Evolutionary conservation across 352 stramenopile genomes (phyloP), one percentile per base, ranked within the genome.

Genomic region (Phytophthora aleatoria): DNA sequence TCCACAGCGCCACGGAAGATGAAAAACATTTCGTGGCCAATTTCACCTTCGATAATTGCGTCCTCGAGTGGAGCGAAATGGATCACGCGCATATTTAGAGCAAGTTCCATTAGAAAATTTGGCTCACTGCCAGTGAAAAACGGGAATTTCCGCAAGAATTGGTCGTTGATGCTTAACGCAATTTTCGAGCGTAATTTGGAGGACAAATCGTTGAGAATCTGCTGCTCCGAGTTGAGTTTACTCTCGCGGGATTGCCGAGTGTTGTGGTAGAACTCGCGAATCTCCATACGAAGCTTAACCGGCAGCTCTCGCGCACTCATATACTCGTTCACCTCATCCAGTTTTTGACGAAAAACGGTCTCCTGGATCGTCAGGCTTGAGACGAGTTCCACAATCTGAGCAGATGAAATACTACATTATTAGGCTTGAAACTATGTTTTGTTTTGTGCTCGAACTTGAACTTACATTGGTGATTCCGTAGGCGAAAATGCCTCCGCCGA

Each of bases 261-360:
- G 48, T 92, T 92, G 50, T 90, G 79, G 61, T 85, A 92, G 45
- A 92, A 92, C 45, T 92, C 83, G 9, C 81, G 83, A 44, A 92
- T 92, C 53, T 92, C 83, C 49, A 87, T 78, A 1, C 83, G 81
- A 26, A 92, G 53, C 26, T 90, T 80, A 13, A 81, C 66, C 5
- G 83, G 83, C 35, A 92, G 50, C 54, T 92, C 81, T 8, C 81
- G 75, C n/a, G 83, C 83, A 36, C 54, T 74, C 83, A 92, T 91
- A 57, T 92, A 92, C 53, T 92, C 84, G 50, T 92, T 92, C 43
- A 92, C 70, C 59, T 91, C 81, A 54, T 92, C 84, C 59, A 92
- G 81, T 43, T 89, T 89, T 51, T 86, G 64, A 33, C 77, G 80
- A 41, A 92, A 92, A 3, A 74, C 43, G 0, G 78, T 87, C 36